Base-by-base conservation (phyloP, 345 rosid species). In the Eucalyptus tenuipes region DNA sequence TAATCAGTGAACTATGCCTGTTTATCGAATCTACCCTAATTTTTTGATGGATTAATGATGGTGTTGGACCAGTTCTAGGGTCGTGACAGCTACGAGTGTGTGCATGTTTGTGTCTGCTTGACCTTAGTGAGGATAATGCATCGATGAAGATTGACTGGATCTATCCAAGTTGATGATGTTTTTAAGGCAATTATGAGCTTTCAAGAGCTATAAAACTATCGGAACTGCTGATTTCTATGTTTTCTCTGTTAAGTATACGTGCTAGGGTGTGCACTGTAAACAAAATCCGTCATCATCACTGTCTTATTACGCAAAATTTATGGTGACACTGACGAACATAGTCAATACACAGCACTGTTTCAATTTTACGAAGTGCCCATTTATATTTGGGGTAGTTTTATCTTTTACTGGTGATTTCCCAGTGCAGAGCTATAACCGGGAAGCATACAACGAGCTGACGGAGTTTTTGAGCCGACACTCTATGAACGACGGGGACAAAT, bases 401-500 rank as follows among this genome's bases (percentile, higher is more conserved):
- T 85, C 31, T 24, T 42, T 82, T 47, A 87, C 86, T 75, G 18
- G 49, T 52, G 71, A 24, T 49, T 89, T 89, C 86, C 86, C 85
- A 66, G 89, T 86, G 90, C 94, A 97, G 99, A 96, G 97, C 92
- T 97, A 96, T 87, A 97, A 94, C 91, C 91, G 91, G 6, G 98
- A 96, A 90, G 99, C 97, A n/a, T 94, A 95, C 55, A 37, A 92
- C 82, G 99, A 97, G 82, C 44, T 97, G 47, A 93, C 88, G 90
- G 97, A 94, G 25, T 96, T 95, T 85, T 49, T 96, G 90, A 87
- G 89, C 8, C 93, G 89, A 42, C 93, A 96, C 89, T 93, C 98
- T 2, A 87, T 96, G 89, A 92, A 94, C 49, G 99, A 97, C 66
- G 99, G 99, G 6, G 99, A 97, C 91, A 90, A 95, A 90, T 97